A percentile compares a stretch with the other conserved stretches of the same genome.
These are phyloP conservation scores for Lasiodiplodia gonubiensis DNA, from an alignment of 2,329 filamentous ascomycete species.

Conservation along the genomic window DNA sequence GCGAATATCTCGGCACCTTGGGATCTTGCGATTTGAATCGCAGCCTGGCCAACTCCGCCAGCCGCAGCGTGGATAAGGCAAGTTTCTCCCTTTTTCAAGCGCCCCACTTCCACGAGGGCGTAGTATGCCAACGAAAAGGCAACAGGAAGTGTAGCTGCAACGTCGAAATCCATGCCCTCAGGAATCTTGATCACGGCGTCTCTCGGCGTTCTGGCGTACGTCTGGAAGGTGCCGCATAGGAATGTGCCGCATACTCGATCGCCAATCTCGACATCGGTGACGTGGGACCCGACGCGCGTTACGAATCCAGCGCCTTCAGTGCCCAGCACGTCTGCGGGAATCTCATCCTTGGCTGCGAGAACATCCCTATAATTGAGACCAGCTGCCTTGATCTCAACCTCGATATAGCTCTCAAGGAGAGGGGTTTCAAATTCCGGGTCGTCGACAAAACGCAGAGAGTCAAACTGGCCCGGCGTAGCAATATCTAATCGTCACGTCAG, in stretches of 20 bases:
- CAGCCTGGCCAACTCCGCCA: constrained; percentile 16
- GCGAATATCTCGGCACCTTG: constrained; percentile 36
- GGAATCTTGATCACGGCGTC: constrained; percentile 22
- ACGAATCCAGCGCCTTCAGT: constrained; percentile 32
- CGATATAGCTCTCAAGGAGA: constrained; percentile 29
- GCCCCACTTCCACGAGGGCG: constrained; percentile 11
- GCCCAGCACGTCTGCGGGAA: constrained; percentile 15
- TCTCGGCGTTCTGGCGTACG: constrained; percentile 4
- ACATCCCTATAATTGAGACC: constrained; percentile 37
- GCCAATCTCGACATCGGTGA: constrained; percentile 4
- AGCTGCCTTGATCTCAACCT: constrained; percentile 32
- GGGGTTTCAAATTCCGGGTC: neutral
- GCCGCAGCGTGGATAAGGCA: constrained; percentile 19
- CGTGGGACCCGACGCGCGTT: constrained; percentile 6
- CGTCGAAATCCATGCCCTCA: neutral
- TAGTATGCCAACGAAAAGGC: constrained; percentile 11
- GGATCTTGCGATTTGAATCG: constrained; percentile 32
- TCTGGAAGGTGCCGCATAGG: constrained; percentile 26
- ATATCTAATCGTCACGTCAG: neutral
- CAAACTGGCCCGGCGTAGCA: constrained; percentile 16
- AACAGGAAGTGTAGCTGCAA: constrained; percentile 6
- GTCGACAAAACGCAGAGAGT: constrained; percentile 16
- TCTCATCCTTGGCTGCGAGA: constrained; percentile 34
- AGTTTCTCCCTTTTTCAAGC: constrained; percentile 10
- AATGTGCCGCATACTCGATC: constrained; percentile 28